Evolutionary conservation across 1,284 basidiomycete species (phyloP), one percentile per base, ranked within the genome.

Genomic region (Phellinidium pouzarii): DNA sequence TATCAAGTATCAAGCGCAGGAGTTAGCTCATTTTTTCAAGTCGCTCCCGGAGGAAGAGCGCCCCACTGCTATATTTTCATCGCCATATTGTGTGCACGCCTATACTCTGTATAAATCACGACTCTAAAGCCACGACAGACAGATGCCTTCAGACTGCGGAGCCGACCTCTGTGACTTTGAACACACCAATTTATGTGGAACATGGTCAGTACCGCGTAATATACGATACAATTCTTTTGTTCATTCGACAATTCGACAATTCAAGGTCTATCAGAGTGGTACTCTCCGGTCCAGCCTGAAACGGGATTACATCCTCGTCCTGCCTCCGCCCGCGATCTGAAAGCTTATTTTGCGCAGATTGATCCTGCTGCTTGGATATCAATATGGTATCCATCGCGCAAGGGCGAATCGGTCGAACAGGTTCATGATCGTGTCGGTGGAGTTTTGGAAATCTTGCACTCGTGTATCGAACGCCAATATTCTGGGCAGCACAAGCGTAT

Each of bases 201-300:
- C 88, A 91, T 58, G 87, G 87, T 83, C 60, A 47, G 75, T 60
- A n/a, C 9, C 11, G n/a, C 19, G 8, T 43, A 44, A 45, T 34
- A 26, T 23, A 17, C 37, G 12, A 43, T 27, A 23, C 40, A 43
- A 25, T 41, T n/a, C 5, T 8, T 20, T 51, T 23, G 23, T 9
- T 41, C 14, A 43, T 22, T 22, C 17, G 4, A 44, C 22, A 14
- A 1, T 11, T 34, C 9, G 22, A 50, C 8, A 23, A 9, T 9
- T 27, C 8, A 22, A 87, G 90, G 90, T 7, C 64, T 93, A 8
- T 77, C 80, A 3, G 91, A 93, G 66, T 93, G 90, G 90, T 93
- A 87, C 65, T 87, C 85, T 2, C 87, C 84, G 25, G 87, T 80
- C 20, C 68, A 65, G 5, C 78, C 79, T 0, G 76, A 77, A 7